Evolutionary conservation across 208 protist species (phyloP).

Genomic region (Entamoeba moshkovskii): DNA sequence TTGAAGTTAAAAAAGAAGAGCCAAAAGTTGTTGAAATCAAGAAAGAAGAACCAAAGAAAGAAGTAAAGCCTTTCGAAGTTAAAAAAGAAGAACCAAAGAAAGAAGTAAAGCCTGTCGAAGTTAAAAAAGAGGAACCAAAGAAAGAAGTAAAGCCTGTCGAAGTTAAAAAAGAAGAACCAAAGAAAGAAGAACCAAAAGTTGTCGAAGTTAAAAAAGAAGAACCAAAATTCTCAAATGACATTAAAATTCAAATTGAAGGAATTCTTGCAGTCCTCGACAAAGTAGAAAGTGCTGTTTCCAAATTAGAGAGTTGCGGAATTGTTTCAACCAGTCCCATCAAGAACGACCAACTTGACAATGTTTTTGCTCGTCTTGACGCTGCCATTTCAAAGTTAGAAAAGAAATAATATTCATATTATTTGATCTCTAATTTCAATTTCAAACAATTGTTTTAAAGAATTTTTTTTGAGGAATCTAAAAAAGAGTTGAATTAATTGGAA

Average conservation of each 20-base stretch:
- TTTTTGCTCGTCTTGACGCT: background rate
- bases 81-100: background rate
- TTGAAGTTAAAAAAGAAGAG: background rate
- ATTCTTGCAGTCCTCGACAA: background rate
- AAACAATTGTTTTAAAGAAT: too few species aligned
- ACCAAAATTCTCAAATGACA: background rate
- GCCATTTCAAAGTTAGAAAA: background rate
- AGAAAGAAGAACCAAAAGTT: background rate
- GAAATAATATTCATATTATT: background rate
- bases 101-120: too few species aligned
- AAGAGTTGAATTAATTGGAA: too few species aligned
- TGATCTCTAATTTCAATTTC: too few species aligned
- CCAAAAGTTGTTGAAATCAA: background rate
- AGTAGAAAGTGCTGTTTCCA: background rate
- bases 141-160: too few species aligned
- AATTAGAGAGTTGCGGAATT: background rate
- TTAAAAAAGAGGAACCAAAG: too few species aligned
- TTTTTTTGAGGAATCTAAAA: too few species aligned
- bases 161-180: too few species aligned
- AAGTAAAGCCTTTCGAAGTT: background rate
- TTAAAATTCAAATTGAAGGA: background rate
- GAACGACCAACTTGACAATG: background rate
- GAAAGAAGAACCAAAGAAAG: background rate
- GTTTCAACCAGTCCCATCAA: background rate
- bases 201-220: background rate